Evolutionary conservation across 2,329 filamentous ascomycete species (phyloP), one percentile per base, ranked within the genome.

Genomic region (Ceratocystis harringtonii): DNA sequence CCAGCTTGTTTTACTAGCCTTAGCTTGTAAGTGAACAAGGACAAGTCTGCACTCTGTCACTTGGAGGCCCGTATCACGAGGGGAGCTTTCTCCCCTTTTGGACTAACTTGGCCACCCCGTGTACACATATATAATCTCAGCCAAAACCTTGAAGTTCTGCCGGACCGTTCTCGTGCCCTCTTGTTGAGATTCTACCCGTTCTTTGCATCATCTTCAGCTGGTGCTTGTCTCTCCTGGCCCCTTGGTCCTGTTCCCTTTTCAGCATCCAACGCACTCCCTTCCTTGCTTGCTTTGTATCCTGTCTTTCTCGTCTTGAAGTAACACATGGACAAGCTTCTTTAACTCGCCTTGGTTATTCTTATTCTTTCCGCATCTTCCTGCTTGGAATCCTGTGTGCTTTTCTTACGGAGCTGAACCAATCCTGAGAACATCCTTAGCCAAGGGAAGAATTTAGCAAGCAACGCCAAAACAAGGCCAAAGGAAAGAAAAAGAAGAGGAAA

Each of bases 391-490:
- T 58, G 55, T 36, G 55, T 36, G 32, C 43, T 50, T 58, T 17
- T 48, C 41, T 50, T 62, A 41, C 43, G 61, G 12, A 58, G 55
- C 55, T 58, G 55, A 58, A 58, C 55, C 36, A 28, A 58, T 58
- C 52, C 52, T 57, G 28, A 57, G 52, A 57, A 30, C 52, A 57
- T 57, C 55, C 55, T 58, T 58, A 12, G 55, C 15, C 17, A 32
- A 58, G 55, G 55, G 55, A 58, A 58, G 55, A 32, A n/a, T n/a
- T 28, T 52, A 62, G 44, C 32, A 12, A 43, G 32, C 7, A 61
- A 52, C 12, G 48, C 19, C 17, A 48, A 48, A 48, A n/a, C 48
- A 15, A 28, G 36, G 48, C 48, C 48, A 52, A 52, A 25, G 48
- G 48, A 52, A 50, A 8, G 32, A 36, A 36, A 15, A 41, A 15